Conservation (phyloP, 306 rosid species). For the Dalbergia oliveri region DNA sequence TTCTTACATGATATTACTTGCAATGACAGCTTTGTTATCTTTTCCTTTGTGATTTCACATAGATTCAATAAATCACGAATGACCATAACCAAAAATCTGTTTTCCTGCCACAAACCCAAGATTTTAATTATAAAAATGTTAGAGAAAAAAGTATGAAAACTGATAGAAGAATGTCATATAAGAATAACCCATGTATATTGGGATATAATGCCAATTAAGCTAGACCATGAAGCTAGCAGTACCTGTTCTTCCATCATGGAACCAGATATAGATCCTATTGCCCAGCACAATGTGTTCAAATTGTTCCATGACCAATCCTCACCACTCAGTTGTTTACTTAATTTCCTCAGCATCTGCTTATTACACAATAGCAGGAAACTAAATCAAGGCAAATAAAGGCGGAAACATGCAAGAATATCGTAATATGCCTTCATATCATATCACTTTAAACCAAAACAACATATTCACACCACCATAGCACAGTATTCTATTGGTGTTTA, state of each 20-base stretch:
- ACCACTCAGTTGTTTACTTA: slow-evolving; percentile 92
- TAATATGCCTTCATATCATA: slow-evolving; percentile 8
- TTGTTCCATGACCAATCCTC: slow-evolving; percentile 99
- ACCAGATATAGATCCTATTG: slow-evolving; percentile 99
- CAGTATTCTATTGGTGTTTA: slow-evolving; percentile 9
- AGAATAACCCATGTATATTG: slow-evolving; percentile 24
- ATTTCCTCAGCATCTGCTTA: slow-evolving; percentile 89
- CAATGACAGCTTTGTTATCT: slow-evolving; percentile 99
- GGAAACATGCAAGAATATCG: neutral
- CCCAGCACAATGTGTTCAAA: slow-evolving; percentile 98
- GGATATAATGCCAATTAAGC: neutral
- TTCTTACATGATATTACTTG: slow-evolving; percentile 95
- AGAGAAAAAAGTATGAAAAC: neutral
- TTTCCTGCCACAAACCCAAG: slow-evolving; percentile 72
- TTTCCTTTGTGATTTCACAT: slow-evolving; percentile 97
- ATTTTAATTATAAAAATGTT: slow-evolving; percentile 38
- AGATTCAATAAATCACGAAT: slow-evolving; percentile 93
- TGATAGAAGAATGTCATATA: slow-evolving; percentile 21
- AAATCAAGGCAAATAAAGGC: slow-evolving; percentile 6
- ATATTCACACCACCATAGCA: neutral
- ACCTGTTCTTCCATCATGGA: slow-evolving; percentile 99
- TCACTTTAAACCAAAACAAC: slow-evolving; percentile 12
- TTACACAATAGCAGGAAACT: slow-evolving; percentile 21
- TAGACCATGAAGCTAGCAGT: slow-evolving; percentile 31
- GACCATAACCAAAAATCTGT: slow-evolving; percentile 99